phyloP scores from a whole-genome alignment of 257 asterid genomes.

The Ilex aquifolium region DNA sequence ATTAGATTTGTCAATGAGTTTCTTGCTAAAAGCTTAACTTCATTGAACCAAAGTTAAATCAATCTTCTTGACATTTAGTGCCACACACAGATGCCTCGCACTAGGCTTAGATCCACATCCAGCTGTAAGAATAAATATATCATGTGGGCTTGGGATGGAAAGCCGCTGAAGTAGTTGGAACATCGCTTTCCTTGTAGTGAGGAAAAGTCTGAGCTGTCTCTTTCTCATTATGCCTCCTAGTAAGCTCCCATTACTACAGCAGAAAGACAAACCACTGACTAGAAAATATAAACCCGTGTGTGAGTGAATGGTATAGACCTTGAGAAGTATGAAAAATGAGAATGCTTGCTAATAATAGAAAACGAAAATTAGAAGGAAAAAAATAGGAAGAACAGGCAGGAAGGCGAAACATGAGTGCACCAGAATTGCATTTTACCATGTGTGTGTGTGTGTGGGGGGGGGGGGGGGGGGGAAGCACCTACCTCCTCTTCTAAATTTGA shows the following conservation, averaged over 20 bases:
- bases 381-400: too few species aligned
- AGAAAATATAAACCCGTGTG: too few species aligned
- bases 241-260: conserved; percentile 7
- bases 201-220: conserved; percentile 13
- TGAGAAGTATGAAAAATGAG: too few species aligned
- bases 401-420: neutral
- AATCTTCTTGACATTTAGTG: neutral
- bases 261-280: too few species aligned
- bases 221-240: conserved; percentile 19
- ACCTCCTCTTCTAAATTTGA: too few species aligned
- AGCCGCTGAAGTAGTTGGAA: conserved; percentile 18
- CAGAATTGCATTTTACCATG: conserved; percentile 16
- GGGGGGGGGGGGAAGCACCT: neutral
- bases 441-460: neutral
- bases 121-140: conserved; percentile 21
- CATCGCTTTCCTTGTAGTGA: conserved; percentile 21
- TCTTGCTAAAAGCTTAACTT: neutral
- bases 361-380: too few species aligned
- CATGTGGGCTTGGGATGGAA: conserved; percentile 23
- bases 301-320: too few species aligned
- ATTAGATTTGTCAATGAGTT: too few species aligned
- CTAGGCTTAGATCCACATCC: conserved; percentile 9
- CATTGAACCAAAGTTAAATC: neutral
- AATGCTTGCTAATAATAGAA: too few species aligned
- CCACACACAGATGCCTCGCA: neutral